Base-by-base conservation (phyloP, 2,329 filamentous ascomycete species). In the Claviceps arundinis region DNA sequence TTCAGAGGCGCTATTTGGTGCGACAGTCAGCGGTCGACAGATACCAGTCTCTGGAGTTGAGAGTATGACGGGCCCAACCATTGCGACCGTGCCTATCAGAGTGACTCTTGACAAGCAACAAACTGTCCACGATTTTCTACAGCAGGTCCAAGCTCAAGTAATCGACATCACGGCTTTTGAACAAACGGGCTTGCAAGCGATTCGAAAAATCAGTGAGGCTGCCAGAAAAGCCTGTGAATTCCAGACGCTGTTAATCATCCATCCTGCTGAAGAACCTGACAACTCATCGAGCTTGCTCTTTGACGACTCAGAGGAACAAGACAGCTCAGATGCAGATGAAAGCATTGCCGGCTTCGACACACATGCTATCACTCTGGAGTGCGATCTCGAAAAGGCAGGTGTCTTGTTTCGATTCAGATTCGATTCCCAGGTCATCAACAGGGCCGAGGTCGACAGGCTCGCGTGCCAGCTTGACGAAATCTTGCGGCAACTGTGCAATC, bases 121-220 rank as follows among this genome's bases (percentile, higher is more conserved):
- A 16, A 60, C 61, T 1, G 61, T 73, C 6, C 54, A 57, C 0
- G 61, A 72, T 14, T 74, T 72, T 50, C 61, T 81, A 11, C 60
- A 72, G 19, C 57, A 60, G 1, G 42, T 62, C 0, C 60, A 63
- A 19, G 22, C 47, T 1, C 52, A 57, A 34, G 43, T 44, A 1
- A 22, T 52, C 1, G 52, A 56, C 2, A 54, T 52, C 37, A 44
- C 40, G 14, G 37, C 49, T 37, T 52, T 45, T 19, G 52, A 54
- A 7, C 52, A 54, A 34, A 48, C 40, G 3, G 52, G 52, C 6
- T 30, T 55, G 22, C 50, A 49, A 22, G 16, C 14, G 3, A 52
- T 52, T 40, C 47, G 43, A 22, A 41, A 26, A 22, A 19, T 54
- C 4, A 42, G 17, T 16, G 40, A 22, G 11, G n/a, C 11, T 43